These are phyloP conservation scores for Paramecium caudatum DNA, from an alignment of 73 alveolate species.

Conservation along the genomic window DNA sequence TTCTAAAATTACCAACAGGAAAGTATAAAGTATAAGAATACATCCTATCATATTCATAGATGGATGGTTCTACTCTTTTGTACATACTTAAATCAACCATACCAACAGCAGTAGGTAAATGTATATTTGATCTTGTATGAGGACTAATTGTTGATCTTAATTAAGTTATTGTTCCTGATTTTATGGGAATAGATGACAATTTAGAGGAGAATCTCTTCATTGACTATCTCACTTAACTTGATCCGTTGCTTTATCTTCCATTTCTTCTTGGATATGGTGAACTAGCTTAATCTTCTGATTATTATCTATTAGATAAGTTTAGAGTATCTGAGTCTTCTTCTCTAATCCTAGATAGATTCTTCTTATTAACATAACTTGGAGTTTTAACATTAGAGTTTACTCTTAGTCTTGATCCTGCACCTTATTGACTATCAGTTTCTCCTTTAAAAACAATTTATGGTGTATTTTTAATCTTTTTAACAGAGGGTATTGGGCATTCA, in stretches of 20 bases:
- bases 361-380: background rate
- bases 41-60: constrained; percentile 21
- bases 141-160: background rate
- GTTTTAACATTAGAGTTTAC: background rate
- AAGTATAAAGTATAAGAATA: background rate
- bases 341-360: constrained; percentile 13
- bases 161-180: constrained; percentile 15
- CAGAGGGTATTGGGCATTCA: constrained; percentile 47
- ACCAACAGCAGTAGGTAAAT: background rate
- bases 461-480: constrained; percentile 6
- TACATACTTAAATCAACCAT: constrained; percentile 59
- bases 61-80: background rate
- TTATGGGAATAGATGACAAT: constrained; percentile 22
- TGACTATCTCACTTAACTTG: background rate
- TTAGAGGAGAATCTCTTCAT: constrained; percentile 60
- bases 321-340: constrained; percentile 64
- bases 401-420: background rate
- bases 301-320: constrained; percentile 1
- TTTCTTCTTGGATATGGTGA: background rate
- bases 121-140: background rate
- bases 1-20: background rate
- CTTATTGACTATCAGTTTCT: constrained; percentile 3
- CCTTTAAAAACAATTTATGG: background rate
- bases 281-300: constrained; percentile 19
- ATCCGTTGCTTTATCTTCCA: background rate